Percentiles rank a stretch among this genome's conserved stretches.
phyloP scores from a whole-genome alignment of 2,329 filamentous ascomycete genomes.

The Endoconidiophora polonica region DNA sequence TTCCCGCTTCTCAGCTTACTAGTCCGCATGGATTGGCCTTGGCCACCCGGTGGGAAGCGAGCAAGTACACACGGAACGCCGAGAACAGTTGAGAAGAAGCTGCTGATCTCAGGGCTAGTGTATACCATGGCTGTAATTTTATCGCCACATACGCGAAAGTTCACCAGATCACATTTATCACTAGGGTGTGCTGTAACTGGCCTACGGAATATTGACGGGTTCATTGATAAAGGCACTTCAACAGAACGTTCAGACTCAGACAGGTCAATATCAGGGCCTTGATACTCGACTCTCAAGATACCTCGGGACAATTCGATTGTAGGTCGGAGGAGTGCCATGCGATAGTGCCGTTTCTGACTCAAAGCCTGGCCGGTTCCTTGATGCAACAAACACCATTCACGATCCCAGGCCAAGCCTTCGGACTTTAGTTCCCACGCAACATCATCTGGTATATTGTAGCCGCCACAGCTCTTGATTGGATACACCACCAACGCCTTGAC shows the following conservation, averaged over 20 bases:
- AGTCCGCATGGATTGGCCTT: constrained; percentile 43
- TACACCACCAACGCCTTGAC: constrained; percentile 60
- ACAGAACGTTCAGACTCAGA: constrained; percentile 22
- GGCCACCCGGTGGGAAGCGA: constrained; percentile 56
- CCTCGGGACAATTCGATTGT: constrained; percentile 52
- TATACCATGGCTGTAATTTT: constrained; percentile 56
- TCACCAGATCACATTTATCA: too few species aligned
- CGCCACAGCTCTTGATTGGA: constrained; percentile 87
- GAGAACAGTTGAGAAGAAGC: constrained; percentile 62
- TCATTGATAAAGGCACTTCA: constrained; percentile 47
- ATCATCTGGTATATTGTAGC: constrained; percentile 49
- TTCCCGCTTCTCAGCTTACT: constrained; percentile 34
- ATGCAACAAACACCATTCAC: constrained; percentile 92
- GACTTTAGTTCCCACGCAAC: constrained; percentile 57
- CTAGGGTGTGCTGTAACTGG: not conserved
- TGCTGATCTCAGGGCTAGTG: constrained; percentile 43
- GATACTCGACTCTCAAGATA: constrained; percentile 43
- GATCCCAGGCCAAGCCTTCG: constrained; percentile 83
- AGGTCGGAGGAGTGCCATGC: constrained; percentile 72
- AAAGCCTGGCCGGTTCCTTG: constrained; percentile 68
- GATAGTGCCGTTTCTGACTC: constrained; percentile 75
- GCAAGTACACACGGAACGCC: constrained; percentile 70
- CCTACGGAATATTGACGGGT: constrained; percentile 40
- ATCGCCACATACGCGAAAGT: constrained; percentile 70
- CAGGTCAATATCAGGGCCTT: constrained; percentile 19